Evolutionary conservation across 108 stramenopile species (phyloP), one percentile per base, ranked within the genome.

Genomic region (Cyclotella kingstonii): DNA sequence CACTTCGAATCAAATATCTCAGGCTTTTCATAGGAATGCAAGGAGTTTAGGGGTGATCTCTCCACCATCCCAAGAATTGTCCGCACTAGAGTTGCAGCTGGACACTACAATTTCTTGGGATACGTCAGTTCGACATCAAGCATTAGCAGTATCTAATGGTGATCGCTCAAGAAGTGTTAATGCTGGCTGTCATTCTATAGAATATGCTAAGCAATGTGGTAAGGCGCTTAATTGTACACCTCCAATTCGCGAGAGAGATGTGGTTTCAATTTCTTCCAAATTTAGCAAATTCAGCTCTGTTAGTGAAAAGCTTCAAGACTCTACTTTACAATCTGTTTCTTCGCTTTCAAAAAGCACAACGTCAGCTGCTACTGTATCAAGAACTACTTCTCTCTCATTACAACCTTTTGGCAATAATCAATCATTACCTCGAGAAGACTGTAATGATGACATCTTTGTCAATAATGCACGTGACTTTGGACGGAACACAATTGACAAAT

Each of bases 231-330:
- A 39, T 15, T 42, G 40, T 40, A 31, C 41, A 8, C 12, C 41
- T 6, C 56, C 49, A 26, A 38, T 39, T 34, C 43, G 65, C 36
- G 65, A 56, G 10, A 41, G 30, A 3, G 66, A 68, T 49, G 29
- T 30, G 33, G 66, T 39, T 25, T 56, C 54, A 3, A 39, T 68
- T 5, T 38, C 54, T 9, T 58, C 56, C 12, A 35, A 33, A 47
- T 49, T 68, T 6, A 68, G 66, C 48, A 68, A 68, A 49, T 21
- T 68, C 7, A 58, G 56, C 27, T 68, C 50, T 35, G 56, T 48
- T 4, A 18, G 52, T 35, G n/a, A 53, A 44, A 43, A 19, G 47
- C 7, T 22, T 25, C 23, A 28, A 35, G 21, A 8, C 30, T 40
- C 36, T n/a, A 44, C 43, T n/a, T n/a, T n/a, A 18, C 44, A 60